Base-by-base conservation (phyloP, 1,139 yeast genomes). In the Entelexis paramagnoliae region DNA sequence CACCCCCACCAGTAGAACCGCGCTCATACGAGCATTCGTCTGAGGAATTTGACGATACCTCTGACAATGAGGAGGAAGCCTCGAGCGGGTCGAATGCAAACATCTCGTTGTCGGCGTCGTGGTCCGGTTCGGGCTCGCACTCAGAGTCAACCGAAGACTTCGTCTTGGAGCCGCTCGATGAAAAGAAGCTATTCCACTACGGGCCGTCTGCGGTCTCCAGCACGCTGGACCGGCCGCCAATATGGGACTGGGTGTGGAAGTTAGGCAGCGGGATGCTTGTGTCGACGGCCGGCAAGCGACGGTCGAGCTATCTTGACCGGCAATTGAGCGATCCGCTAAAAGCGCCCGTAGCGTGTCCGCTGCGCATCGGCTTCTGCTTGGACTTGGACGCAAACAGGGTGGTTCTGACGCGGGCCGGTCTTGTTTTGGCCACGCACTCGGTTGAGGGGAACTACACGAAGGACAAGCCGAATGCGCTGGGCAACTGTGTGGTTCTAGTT, bases 161-260 rank as follows among this genome's bases (percentile, higher is more conserved):
- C 24, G 6, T 22, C 6, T 6, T 22, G 22, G 14, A 17, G 36
- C 14, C 22, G 22, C 11, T 13, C 7, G 34, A 17, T 3, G 34
- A 29, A 1, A 16, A 29, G 2, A 16, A 16, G 26, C 26, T 40
- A 26, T 10, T 19, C 33, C 22, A 4, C 17, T n/a, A 28, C 16
- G 16, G n/a, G 7, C 3, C 33, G n/a, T 11, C 33, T 17, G 44
- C 34, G 4, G 24, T 40, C 6, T 4, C 16, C 17, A 14, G 11
- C 20, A 28, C 33, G 17, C 34, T 29, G 11, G 34, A 29, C 44
- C 1, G 11, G 33, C 10, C 16, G 10, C 14, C 34, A 6, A 10
- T 28, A 8, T 29, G 44, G 44, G 24, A 29, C 33, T 40, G 44
- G 44, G 24, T 40, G 17, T 40, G 44, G 44, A 40, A 40, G 34